A percentile compares a stretch with the other conserved stretches of the same genome.
These are phyloP conservation scores for Kazachstania kunashirensis DNA, from an alignment of 805 yeast species.

Conservation along the genomic window DNA sequence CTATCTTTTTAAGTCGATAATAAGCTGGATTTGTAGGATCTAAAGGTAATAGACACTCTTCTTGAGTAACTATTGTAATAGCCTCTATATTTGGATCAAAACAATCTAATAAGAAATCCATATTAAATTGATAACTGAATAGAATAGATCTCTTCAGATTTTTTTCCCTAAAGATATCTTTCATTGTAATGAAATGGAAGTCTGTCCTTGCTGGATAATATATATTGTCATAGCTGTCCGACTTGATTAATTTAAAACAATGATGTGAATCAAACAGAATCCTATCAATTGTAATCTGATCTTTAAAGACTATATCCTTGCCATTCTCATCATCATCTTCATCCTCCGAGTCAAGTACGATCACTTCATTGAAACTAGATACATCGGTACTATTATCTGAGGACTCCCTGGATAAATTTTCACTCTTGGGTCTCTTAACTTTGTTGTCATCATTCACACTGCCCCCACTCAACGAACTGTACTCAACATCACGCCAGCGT, in stretches of 20 bases:
- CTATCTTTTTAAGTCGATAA: slow-evolving; percentile 1
- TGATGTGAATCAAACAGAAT: neutral
- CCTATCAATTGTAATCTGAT: neutral
- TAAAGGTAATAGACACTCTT: slow-evolving; percentile 25
- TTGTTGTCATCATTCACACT: too few species aligned
- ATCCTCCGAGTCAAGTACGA: neutral
- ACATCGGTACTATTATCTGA: too few species aligned
- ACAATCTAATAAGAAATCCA: slow-evolving; percentile 33
- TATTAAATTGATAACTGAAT: slow-evolving; percentile 41
- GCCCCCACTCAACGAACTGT: too few species aligned
- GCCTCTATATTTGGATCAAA: slow-evolving; percentile 10
- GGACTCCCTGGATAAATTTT: neutral
- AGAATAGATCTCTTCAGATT: slow-evolving; percentile 34
- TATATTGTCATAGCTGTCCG: slow-evolving; percentile 20
- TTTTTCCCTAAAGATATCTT: slow-evolving; percentile 28
- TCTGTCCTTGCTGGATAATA: neutral
- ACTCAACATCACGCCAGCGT: too few species aligned
- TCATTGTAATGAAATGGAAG: slow-evolving; percentile 16
- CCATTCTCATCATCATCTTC: neutral
- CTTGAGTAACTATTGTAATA: slow-evolving; percentile 27
- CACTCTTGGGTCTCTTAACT: too few species aligned
- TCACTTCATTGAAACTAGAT: too few species aligned
- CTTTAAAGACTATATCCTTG: neutral
- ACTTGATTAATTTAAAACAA: slow-evolving; percentile 17
- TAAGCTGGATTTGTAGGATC: slow-evolving; percentile 6